Conservation (phyloP, 2,329 filamentous ascomycete genomes). For the Penicillium sp. region DNA sequence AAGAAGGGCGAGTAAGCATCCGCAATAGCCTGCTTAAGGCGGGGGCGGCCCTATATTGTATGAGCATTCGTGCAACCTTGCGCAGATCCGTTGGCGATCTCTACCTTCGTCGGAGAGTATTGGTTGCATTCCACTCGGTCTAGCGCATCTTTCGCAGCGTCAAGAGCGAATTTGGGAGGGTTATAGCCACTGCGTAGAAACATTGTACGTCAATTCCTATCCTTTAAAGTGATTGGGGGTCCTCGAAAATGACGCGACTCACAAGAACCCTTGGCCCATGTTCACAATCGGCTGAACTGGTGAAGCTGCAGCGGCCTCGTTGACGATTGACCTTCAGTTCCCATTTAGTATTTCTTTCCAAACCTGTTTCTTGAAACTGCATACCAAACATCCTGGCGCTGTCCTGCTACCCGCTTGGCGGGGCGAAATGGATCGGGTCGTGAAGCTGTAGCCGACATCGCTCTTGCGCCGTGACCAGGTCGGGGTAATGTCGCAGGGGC, state of each 20-base stretch:
- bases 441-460: slow-evolving; percentile 34
- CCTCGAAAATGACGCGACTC: slow-evolving; percentile 20
- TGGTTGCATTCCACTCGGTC: slow-evolving; percentile 95
- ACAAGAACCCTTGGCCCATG: slow-evolving; percentile 58
- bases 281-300: slow-evolving; percentile 59
- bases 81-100: not conserved
- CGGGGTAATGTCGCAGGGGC: slow-evolving; percentile 14
- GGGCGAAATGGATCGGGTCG: slow-evolving; percentile 39
- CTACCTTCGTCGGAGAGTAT: slow-evolving; percentile 82
- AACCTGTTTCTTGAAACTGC: not conserved
- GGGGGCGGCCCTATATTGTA: slow-evolving; percentile 58
- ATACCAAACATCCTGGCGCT: slow-evolving; percentile 46
- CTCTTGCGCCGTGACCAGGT: slow-evolving; percentile 21
- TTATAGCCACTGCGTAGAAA: slow-evolving; percentile 62
- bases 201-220: not conserved
- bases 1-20: slow-evolving; percentile 87
- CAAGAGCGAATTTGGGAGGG: slow-evolving; percentile 77
- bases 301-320: slow-evolving; percentile 57
- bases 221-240: not conserved
- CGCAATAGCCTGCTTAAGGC: slow-evolving; percentile 84
- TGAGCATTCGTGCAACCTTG: slow-evolving; percentile 7
- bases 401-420: slow-evolving; percentile 42
- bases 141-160: slow-evolving; percentile 82
- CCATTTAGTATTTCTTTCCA: slow-evolving; percentile 11
- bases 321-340: slow-evolving; percentile 52